Evolutionary conservation across 2,329 filamentous ascomycete genomes (phyloP), one percentile per base, ranked within the genome.

Genomic region (Chaetomium olivaceum): DNA sequence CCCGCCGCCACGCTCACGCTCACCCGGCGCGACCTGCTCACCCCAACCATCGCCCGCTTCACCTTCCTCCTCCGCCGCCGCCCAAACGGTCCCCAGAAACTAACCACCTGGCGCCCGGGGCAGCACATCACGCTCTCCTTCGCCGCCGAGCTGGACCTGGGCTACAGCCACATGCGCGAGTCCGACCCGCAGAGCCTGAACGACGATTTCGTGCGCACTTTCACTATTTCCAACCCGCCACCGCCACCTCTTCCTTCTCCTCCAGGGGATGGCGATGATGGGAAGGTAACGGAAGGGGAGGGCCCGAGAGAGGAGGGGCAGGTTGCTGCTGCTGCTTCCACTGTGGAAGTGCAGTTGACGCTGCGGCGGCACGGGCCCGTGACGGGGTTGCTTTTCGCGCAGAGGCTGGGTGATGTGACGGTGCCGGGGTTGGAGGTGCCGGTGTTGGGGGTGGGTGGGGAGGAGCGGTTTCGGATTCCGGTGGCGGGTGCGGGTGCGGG

Each of bases 161-260:
- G 92, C 0, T 96, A 92, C 76, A 86, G 83, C 58, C 93, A 96
- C 74, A 96, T 96, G 92, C 82, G 87, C 2, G 89, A 96, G 68
- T 87, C 90, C 64, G 91, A 96, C 70, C 92, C 92, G 5, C 83
- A 83, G 69, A 91, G 87, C 71, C 76, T 96, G 19, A 97, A 96
- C 71, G 92, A 96, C 74, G 92, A 97, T 74, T 93, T 87, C 68
- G 81, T 95, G 4, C 82, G 92, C 31, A 96, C 92, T 0, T 96
- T 96, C 73, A 96, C 92, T 1, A 83, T 96, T 0, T 91, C 89
- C 1, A 91, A 84, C 2, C 76, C 80, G 1, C 85, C 88, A 0
- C 69, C 85, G 0, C 66, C 73, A 1, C 66, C 69, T 2, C 73
- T 74, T 2, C 31, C 31, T 16, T 25, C 54, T 19, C 12, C 3